Conservation (phyloP, 1,284 basidiomycete genomes). For the Papiliotrema laurentii region DNA sequence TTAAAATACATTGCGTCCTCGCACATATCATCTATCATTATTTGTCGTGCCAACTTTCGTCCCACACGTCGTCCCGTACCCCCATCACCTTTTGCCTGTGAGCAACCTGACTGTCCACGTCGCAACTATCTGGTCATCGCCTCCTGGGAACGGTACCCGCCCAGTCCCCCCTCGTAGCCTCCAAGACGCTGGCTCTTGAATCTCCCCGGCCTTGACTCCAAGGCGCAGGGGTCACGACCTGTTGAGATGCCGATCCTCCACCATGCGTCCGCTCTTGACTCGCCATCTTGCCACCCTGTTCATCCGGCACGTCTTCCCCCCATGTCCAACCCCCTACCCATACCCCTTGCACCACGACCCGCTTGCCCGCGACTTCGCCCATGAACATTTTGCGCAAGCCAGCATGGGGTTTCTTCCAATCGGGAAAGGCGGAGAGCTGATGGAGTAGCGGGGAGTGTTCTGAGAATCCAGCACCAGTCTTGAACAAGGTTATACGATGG, state of each 20-base stretch:
- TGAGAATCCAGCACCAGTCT: slow-evolving; percentile 72
- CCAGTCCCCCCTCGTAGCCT: background rate
- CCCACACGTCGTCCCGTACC: no score
- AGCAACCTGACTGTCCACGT: no score
- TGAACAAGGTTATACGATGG: slow-evolving; percentile 72
- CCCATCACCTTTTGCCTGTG: no score
- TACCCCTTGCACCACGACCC: slow-evolving; percentile 95
- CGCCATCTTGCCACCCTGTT: background rate
- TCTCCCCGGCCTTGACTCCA: background rate
- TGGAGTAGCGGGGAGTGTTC: slow-evolving; percentile 90
- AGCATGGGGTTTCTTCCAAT: slow-evolving; percentile 82
- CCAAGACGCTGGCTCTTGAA: background rate
- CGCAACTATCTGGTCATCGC: background rate
- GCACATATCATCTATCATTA: no score
- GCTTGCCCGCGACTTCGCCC: slow-evolving; percentile 89
- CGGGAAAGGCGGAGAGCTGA: slow-evolving; percentile 77
- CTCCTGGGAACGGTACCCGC: background rate
- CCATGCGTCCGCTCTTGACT: background rate
- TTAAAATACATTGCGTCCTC: no score
- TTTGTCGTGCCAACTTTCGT: no score
- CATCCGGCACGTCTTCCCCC: slow-evolving; percentile 21
- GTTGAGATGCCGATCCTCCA: background rate
- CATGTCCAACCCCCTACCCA: slow-evolving; percentile 66
- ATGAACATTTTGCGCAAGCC: slow-evolving; percentile 96
- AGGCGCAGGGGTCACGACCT: background rate